Evolutionary conservation across 2,329 filamentous ascomycete species (phyloP).

Genomic region (Arthrobotrys entomopaga): DNA sequence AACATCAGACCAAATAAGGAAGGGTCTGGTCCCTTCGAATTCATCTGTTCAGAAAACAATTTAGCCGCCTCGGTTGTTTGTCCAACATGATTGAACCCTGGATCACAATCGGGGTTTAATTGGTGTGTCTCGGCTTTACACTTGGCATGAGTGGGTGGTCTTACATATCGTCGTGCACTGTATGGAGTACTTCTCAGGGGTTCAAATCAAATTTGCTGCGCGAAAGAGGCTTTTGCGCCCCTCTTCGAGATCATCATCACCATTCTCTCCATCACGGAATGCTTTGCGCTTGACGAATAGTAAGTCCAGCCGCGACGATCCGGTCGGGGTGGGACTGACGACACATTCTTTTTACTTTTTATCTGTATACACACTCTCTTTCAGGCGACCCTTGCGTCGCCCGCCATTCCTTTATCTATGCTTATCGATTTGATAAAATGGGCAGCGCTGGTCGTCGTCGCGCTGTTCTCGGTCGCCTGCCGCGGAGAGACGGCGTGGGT

Average conservation of each 20-base stretch:
- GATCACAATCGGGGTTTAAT: too few relatives aligned
- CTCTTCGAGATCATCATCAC: background rate
- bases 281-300: background rate
- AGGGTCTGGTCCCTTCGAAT: too few relatives aligned
- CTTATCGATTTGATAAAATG: constrained; percentile 4
- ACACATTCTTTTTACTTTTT: constrained; percentile 5
- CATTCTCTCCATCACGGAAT: constrained; percentile 10
- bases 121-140: too few relatives aligned
- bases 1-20: too few relatives aligned
- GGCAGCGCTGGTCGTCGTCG: constrained; percentile 1
- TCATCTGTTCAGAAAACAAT: too few relatives aligned
- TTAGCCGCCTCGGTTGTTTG: too few relatives aligned
- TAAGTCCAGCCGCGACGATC: constrained; percentile 6
- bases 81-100: too few relatives aligned
- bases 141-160: too few relatives aligned
- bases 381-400: constrained; percentile 2
- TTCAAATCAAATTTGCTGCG: constrained; percentile 9
- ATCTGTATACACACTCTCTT: background rate
- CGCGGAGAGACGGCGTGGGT: constrained; percentile 7
- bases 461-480: background rate
- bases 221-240: constrained; percentile 4
- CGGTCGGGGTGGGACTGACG: constrained; percentile 4
- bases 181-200: too few relatives aligned
- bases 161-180: too few relatives aligned
- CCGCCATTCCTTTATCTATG: constrained; percentile 5